Conservation (phyloP, 2,329 filamentous ascomycete species). For the Hirsutella rhossiliensis region DNA sequence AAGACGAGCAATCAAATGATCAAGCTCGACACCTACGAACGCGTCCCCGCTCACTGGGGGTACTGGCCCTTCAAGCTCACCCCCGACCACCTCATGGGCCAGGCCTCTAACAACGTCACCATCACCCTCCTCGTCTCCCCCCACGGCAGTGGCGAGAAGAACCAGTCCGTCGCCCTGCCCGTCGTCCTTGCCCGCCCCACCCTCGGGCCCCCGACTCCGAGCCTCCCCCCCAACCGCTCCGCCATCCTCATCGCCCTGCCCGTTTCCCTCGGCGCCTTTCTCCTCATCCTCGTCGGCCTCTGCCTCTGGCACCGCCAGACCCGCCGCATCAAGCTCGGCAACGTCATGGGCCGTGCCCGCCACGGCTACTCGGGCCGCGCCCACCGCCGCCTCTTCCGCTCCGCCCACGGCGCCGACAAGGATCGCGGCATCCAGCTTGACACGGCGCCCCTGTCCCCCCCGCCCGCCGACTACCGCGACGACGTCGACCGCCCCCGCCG, state of each 20-base stretch:
- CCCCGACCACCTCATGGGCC: conserved; percentile 21
- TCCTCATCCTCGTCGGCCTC: conserved; percentile 39
- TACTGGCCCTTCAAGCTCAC: conserved; percentile 35
- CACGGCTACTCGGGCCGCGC: conserved; percentile 31
- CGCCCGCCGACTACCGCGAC: conserved; percentile 13
- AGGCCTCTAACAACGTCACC: conserved; percentile 33
- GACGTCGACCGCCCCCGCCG: conserved; percentile 10
- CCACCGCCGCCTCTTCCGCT: conserved; percentile 22
- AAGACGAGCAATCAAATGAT: conserved; percentile 21
- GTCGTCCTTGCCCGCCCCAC: conserved; percentile 20
- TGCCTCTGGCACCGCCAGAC: conserved; percentile 42
- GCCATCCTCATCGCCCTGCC: conserved; percentile 43
- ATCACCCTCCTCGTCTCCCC: conserved; percentile 29
- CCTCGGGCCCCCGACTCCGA: conserved; percentile 22
- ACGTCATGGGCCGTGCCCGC: conserved; percentile 34
- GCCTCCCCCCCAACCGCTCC: conserved; percentile 19
- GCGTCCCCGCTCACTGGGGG: conserved; percentile 28
- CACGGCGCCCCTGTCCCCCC: conserved; percentile 12
- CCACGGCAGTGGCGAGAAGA: conserved; percentile 19
- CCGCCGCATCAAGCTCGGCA: conserved; percentile 37
- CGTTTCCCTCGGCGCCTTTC: conserved; percentile 32
- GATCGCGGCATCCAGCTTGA: conserved; percentile 34
- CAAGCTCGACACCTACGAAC: conserved; percentile 21
- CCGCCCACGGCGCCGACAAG: conserved; percentile 13
- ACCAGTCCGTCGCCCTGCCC: conserved; percentile 30